These are phyloP conservation scores for Cryptosporidium baileyi DNA, from an alignment of 169 alveolate species.

Conservation along the genomic window DNA sequence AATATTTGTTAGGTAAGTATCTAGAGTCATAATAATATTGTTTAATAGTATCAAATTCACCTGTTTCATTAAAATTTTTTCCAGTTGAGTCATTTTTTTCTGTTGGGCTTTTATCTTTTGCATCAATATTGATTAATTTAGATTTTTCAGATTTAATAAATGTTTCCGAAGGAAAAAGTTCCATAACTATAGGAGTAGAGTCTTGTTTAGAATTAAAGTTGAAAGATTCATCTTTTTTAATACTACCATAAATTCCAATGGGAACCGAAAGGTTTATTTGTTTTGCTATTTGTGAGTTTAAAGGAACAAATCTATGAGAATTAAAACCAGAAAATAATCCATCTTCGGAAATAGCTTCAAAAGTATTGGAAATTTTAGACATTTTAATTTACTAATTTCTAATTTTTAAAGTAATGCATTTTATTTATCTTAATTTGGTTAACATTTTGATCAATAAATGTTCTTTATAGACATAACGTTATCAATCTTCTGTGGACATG, in stretches of 20 bases:
- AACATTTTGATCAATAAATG: not conserved
- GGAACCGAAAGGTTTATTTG: slow-evolving; percentile 23
- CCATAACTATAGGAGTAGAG: slow-evolving; percentile 32
- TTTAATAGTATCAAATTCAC: slow-evolving; percentile 13
- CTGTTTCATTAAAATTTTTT: not conserved
- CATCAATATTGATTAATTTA: not conserved
- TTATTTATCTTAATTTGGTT: no score
- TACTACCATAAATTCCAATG: slow-evolving; percentile 52
- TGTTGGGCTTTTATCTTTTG: not conserved
- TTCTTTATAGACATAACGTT: slow-evolving; percentile 14
- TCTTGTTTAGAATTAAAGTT: not conserved
- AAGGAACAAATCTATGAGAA: slow-evolving; percentile 27
- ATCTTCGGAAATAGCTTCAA: not conserved
- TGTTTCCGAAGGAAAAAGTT: slow-evolving; percentile 2
- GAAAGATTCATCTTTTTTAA: not conserved
- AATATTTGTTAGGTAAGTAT: slow-evolving; percentile 24
- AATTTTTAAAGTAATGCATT: no score
- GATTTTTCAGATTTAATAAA: not conserved
- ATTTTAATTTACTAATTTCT: not conserved
- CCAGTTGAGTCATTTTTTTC: not conserved
- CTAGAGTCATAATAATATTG: not conserved
- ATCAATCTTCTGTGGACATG: slow-evolving; percentile 49
- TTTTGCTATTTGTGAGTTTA: slow-evolving; percentile 12
- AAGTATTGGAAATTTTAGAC: not conserved
- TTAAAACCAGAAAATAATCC: slow-evolving; percentile 10